Base-by-base conservation (phyloP, 2,329 filamentous ascomycete genomes). In the Septoria petroselini region DNA sequence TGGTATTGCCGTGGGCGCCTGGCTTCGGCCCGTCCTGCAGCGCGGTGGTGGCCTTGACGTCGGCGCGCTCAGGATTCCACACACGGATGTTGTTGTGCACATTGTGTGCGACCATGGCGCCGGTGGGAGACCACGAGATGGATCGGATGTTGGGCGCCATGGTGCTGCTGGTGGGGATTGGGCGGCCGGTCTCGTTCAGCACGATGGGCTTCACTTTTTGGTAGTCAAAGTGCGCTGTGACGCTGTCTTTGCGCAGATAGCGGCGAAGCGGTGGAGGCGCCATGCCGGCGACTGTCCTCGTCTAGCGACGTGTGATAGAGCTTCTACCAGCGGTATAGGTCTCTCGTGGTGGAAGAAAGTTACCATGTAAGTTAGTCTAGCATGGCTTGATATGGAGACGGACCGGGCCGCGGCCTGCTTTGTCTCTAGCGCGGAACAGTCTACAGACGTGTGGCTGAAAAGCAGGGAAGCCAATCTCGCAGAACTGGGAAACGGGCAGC, bases 101-200 rank as follows among this genome's bases (percentile, higher is more conserved):
- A 2, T 89, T 90, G 0, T 91, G 94, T 0, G 91, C 91, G 53
- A 97, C 83, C 52, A 93, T 76, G 7, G 82, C 86, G 27, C 91
- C 90, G 0, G 88, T 76, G 0, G 91, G 88, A 58, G 91, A 95
- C 91, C 91, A 97, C 31, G 87, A 84, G 58, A 97, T 51, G 34
- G 58, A 61, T 33, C 54, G 62, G 50, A 65, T 62, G 31, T 62
- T 62, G 21, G 65, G 63, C 12, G 62, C 52, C 17, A 65, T 60
- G 7, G 63, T 59, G 18, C 61, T 63, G 8, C 30, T 45, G 25
- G 50, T 30, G 5, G 62, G 61, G 0, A 67, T 57, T 31, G 63
- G 63, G 30, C 43, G 43, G 39, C 43, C 43, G 57, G 61, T 55
- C 42, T 76, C 73, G 53, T 64, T 63, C 70, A 93, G 93, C 14